A percentile compares a stretch with the other conserved stretches of the same genome.
Evolutionary conservation across 495 filamentous ascomycete genomes (phyloP).

Genomic region (Podospora comata): DNA sequence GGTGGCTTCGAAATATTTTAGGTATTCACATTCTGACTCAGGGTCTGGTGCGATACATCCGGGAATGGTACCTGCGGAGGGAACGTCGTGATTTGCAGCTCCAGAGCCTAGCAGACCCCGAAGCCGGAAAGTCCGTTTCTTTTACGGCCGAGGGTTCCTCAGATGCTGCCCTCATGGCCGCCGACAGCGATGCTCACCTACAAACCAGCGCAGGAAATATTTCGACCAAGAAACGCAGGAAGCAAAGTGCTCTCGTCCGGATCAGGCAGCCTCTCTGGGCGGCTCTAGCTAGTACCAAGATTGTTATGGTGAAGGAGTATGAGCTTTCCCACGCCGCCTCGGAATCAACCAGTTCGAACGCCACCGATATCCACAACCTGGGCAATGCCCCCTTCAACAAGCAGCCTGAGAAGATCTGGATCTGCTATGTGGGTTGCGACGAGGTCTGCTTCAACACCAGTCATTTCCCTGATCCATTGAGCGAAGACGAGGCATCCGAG

Average conservation of each 20-base stretch:
- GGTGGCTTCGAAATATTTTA: constrained; percentile 58
- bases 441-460: constrained; percentile 80
- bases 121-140: constrained; percentile 43
- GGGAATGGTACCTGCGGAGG: constrained; percentile 56
- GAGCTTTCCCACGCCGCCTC: constrained; percentile 77
- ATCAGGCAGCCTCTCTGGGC: constrained; percentile 93
- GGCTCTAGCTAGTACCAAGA: constrained; percentile 88
- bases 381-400: constrained; percentile 70
- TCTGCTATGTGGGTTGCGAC: constrained; percentile 76
- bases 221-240: constrained; percentile 75
- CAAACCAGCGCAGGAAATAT: constrained; percentile 32
- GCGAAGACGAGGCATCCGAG: constrained; percentile 20
- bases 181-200: constrained; percentile 44
- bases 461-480: constrained; percentile 48
- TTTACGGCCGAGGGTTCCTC: constrained; percentile 32
- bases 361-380: constrained; percentile 73
- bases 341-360: constrained; percentile 68
- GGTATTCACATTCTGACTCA: constrained; percentile 90
- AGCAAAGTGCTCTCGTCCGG: constrained; percentile 83
- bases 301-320: constrained; percentile 88
- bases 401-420: constrained; percentile 79
- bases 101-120: constrained; percentile 45
- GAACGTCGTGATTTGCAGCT: constrained; percentile 49
- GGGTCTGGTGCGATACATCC: constrained; percentile 61
- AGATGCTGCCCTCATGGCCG: constrained; percentile 44